A percentile compares a stretch with the other conserved stretches of the same genome.
These are phyloP conservation scores for Chaetomiaceae sp. DNA, from an alignment of 2,329 filamentous ascomycete genomes.

Conservation along the genomic window DNA sequence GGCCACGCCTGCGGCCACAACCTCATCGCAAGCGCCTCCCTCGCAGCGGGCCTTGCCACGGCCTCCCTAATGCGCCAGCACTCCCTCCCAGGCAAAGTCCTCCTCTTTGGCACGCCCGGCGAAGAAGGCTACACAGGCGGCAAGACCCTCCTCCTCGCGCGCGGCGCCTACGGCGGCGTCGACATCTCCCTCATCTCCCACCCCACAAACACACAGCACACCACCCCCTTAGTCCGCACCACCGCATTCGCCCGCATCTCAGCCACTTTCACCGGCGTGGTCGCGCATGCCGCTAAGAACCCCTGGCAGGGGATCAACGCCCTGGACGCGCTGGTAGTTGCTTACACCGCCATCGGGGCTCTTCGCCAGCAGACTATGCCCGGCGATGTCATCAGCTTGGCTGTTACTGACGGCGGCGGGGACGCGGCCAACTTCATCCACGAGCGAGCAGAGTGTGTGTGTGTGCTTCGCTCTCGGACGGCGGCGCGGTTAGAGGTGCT, in stretches of 20 bases:
- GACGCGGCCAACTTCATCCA: slow-evolving; percentile 3
- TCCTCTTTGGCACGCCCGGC: slow-evolving; percentile 6
- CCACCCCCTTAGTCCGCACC: slow-evolving; percentile 3
- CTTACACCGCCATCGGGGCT: background rate
- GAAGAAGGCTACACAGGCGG: slow-evolving; percentile 5
- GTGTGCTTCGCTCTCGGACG: background rate
- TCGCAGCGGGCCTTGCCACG: slow-evolving; percentile 4
- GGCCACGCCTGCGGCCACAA: slow-evolving; percentile 11
- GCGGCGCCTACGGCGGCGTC: background rate
- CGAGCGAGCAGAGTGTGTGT: slow-evolving; percentile 1
- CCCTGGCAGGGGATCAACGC: slow-evolving; percentile 10
- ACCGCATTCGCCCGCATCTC: slow-evolving; percentile 1
- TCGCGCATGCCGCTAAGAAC: background rate
- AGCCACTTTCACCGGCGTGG: background rate
- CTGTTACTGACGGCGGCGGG: slow-evolving; percentile 7
- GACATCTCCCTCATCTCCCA: slow-evolving; percentile 11
- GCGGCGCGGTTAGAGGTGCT: background rate
- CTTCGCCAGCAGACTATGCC: slow-evolving; percentile 11
- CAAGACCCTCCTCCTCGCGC: slow-evolving; percentile 2
- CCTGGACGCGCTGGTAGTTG: slow-evolving; percentile 5
- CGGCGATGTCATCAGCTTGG: slow-evolving; percentile 2
- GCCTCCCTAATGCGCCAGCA: background rate
- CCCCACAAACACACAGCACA: slow-evolving; percentile 6
- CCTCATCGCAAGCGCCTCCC: slow-evolving; percentile 7
- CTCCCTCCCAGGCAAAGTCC: background rate